Evolutionary conservation across 176 grass and related monocot genomes (phyloP).

Genomic region (Ampelocalamus luodianensis): DNA sequence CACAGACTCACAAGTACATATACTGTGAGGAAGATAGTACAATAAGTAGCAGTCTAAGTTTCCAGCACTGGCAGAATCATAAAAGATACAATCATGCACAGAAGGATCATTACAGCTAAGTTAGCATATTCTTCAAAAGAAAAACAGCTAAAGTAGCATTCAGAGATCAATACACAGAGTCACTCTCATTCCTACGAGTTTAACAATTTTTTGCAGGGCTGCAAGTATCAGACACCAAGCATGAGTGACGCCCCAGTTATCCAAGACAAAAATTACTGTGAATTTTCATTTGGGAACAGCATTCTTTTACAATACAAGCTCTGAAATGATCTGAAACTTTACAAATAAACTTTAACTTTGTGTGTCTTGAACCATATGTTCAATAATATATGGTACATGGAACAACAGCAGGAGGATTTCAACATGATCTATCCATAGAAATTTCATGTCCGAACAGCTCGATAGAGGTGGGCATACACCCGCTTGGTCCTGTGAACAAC

Average conservation of each 20-base stretch:
- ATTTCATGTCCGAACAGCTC: slow-evolving; percentile 52
- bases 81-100: slow-evolving; percentile 24
- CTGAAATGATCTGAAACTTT: slow-evolving; percentile 37
- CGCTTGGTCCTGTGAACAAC: slow-evolving; percentile 71
- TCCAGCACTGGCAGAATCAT: neutral
- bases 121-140: too few relatives aligned
- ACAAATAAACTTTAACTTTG: slow-evolving; percentile 36
- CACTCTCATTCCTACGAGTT: neutral
- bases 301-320: slow-evolving; percentile 23
- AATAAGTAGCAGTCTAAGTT: neutral
- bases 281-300: slow-evolving; percentile 11
- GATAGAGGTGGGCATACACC: slow-evolving; percentile 66
- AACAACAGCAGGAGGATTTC: slow-evolving; percentile 15
- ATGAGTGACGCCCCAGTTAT: neutral
- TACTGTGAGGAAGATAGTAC: neutral
- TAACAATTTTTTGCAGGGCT: slow-evolving; percentile 3
- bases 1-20: slow-evolving; percentile 13
- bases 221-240: slow-evolving; percentile 20
- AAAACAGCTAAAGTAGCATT: neutral
- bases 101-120: neutral
- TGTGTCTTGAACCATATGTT: slow-evolving; percentile 32
- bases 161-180: slow-evolving; percentile 13
- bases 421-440: slow-evolving; percentile 17
- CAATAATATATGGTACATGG: slow-evolving; percentile 34
- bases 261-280: neutral